Base-by-base conservation (phyloP, 441 rosid species). In the Dalechampia spathulata region DNA sequence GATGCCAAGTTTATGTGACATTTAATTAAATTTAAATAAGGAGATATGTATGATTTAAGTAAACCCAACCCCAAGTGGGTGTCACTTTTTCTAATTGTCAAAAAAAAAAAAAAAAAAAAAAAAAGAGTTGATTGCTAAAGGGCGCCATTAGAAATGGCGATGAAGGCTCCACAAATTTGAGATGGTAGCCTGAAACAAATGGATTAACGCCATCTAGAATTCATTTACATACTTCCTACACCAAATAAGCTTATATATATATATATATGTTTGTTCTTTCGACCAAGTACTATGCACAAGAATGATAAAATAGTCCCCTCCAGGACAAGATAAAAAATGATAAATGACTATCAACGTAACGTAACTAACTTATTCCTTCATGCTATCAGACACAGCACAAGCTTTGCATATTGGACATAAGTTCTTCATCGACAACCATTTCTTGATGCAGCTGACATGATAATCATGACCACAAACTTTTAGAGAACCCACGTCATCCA, bases 391-490 rank as follows among this genome's bases (percentile, higher is more conserved):
- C 40, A 76, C 7, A 22, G 75, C 90, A 17, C 83, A 65, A 54
- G 79, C 77, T 82, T 90, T 90, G 87, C 97, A 90, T 32, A 90
- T 80, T 25, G 96, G 97, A 63, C 97, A 90, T 16, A 70, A 58
- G 58, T 85, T 90, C 85, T 90, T 90, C 85, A 90, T 76, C 8
- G 81, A 79, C 19, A 90, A 52, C 98, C 98, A 90, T 71, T 83
- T 87, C 73, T 72, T 85, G 65, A 90, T 79, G 80, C 98, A 90
- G 49, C 52, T 62, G 9, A 63, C 81, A 78, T 90, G 98, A 65
- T 83, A 90, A 41, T 83, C 81, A 55, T 90, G 98, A 19, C 92
- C 72, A 30, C 98, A 90, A 10, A 54, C 49, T 58, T 74, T 81
- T 32, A 92, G 45, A 7, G 72, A 55, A 43, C 85, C 95, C 5